These are phyloP conservation scores for Batrachochytrium dendrobatidis DNA, from an alignment of 371 early-diverging fungal genomes.

Conservation along the genomic window DNA sequence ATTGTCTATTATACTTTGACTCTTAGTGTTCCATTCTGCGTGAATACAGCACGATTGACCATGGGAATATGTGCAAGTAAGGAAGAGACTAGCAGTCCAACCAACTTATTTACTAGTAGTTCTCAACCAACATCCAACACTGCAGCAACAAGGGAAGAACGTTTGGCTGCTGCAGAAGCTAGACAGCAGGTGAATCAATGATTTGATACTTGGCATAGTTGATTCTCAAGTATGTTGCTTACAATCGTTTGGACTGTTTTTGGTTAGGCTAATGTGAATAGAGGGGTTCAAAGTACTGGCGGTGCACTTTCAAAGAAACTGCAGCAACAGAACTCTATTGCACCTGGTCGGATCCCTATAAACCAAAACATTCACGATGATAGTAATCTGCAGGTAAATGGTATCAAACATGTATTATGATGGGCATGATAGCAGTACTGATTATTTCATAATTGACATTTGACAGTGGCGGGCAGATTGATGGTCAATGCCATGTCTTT, in stretches of 20 bases:
- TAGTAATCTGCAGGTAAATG: background rate
- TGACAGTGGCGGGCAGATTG: background rate
- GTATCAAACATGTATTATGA: no score
- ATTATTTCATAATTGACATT: background rate
- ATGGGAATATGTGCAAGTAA: no score
- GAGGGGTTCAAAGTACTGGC: background rate
- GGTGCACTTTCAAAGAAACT: constrained; percentile 2
- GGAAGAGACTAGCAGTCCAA: no score
- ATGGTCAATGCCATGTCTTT: background rate
- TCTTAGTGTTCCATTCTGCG: no score
- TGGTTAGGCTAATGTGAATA: background rate
- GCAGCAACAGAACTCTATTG: background rate
- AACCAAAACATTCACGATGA: background rate
- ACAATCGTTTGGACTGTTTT: background rate
- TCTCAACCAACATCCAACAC: no score
- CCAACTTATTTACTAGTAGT: no score
- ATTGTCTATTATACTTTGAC: no score
- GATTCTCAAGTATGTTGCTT: background rate
- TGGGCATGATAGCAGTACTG: background rate
- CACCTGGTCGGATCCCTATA: constrained; percentile 3
- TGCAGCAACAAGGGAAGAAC: no score
- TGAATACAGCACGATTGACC: no score
- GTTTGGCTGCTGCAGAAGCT: no score
- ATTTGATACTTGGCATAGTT: background rate
- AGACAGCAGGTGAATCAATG: no score